Evolutionary conservation across 192 early-diverging fungal genomes (phyloP), one percentile per base, ranked within the genome.

Genomic region (Coemansia sp.): DNA sequence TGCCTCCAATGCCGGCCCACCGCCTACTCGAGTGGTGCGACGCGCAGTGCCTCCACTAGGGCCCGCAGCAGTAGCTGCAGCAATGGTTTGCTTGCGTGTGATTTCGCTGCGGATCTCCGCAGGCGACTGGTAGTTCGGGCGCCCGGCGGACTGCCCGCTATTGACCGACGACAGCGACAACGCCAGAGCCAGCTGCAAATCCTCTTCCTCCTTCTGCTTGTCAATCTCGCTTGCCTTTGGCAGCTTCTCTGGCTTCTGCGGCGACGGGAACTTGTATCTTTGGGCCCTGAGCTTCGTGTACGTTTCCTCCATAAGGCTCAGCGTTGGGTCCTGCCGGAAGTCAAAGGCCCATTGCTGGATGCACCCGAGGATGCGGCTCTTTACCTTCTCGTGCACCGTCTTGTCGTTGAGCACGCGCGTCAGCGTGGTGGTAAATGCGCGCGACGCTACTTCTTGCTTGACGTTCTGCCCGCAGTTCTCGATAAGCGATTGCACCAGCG

Each of bases 121-220:
- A 6, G 72, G 75, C 20, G 69, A 59, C 70, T 84, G 75, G 56
- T 73, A 73, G 55, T 71, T 72, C 20, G 63, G 38, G 6, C 65
- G 49, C 3, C n/a, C 49, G 12, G 46, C 45, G 18, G 44, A 15
- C 21, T 23, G 51, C 0, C 49, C 60, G 26, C 49, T 57, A 52
- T 55, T 66, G 20, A 44, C 46, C 15, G 88, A 89, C 10, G 93
- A 94, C 33, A 96, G 78, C 2, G 95, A 96, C 49, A 98, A 74
- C 6, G 94, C 95, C 71, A 98, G 66, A 21, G 97, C 97, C 52
- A 96, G 73, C 78, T 99, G 92, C 53, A 96, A 71, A 43, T 99
- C 94, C 24, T 99, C 97, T 66, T 96, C 94, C 74, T 98, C 96
- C 66, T 96, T 93, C 67, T 93, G 89, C 63, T 89, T 92, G 45